These are phyloP conservation scores for Thielaviopsis ethacetica DNA, from an alignment of 2,329 filamentous ascomycete species.

Conservation along the genomic window DNA sequence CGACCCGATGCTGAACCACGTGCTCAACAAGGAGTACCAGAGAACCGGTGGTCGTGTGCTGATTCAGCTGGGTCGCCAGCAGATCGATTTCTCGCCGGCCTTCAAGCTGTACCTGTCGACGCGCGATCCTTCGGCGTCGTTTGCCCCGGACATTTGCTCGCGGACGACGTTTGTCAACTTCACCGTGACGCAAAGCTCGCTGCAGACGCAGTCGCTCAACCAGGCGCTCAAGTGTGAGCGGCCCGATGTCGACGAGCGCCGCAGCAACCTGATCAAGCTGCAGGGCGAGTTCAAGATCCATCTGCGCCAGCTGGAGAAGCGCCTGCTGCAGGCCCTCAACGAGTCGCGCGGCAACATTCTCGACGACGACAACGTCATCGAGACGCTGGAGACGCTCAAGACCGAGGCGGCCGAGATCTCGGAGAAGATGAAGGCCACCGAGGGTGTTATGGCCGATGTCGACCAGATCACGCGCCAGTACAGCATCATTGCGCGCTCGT, in stretches of 20 bases:
- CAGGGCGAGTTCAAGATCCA: constrained; percentile 99
- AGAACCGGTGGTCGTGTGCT: constrained; percentile 94
- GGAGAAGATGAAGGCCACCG: constrained; percentile 87
- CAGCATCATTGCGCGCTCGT: constrained; percentile 80
- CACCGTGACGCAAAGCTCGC: constrained; percentile 94
- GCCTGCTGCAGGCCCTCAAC: constrained; percentile 83
- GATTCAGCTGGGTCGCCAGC: constrained; percentile 94
- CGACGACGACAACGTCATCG: constrained; percentile 94
- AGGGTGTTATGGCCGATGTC: constrained; percentile 95
- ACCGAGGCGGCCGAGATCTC: constrained; percentile 95
- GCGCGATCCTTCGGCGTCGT: constrained; percentile 85
- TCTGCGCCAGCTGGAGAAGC: constrained; percentile 85
- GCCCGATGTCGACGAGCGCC: constrained; percentile 88
- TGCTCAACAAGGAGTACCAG: constrained; percentile 98
- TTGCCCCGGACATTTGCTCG: constrained; percentile 93
- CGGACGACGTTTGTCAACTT: constrained; percentile 99
- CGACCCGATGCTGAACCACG: constrained; percentile 93
- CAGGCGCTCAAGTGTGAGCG: constrained; percentile 95
- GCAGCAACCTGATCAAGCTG: constrained; percentile 94
- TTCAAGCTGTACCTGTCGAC: constrained; percentile 95
- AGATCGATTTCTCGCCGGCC: constrained; percentile 95
- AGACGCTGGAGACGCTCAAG: constrained; percentile 94
- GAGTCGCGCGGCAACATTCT: constrained; percentile 96
- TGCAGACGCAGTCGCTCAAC: constrained; percentile 94
- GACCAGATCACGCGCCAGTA: constrained; percentile 93